Percentiles rank a stretch among this genome's conserved stretches.
phyloP scores from a whole-genome alignment of 1,284 basidiomycete species.

The Irpex lacteus region DNA sequence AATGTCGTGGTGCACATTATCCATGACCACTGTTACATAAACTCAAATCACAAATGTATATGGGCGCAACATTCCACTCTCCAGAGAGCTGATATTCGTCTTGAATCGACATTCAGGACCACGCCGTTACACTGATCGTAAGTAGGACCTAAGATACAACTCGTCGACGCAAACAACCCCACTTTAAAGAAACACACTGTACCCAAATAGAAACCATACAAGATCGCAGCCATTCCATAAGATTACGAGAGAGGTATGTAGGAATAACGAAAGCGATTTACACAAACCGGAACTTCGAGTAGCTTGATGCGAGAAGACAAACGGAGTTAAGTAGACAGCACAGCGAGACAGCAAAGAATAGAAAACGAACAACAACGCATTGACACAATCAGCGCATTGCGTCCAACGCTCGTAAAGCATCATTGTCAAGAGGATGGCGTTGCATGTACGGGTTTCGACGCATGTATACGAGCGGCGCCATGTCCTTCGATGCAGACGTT shows the following conservation, averaged over 20 bases:
- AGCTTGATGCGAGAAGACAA: not conserved
- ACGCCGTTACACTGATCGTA: not conserved
- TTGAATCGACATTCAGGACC: not conserved
- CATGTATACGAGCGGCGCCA: conserved; percentile 29
- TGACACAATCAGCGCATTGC: conserved; percentile 11
- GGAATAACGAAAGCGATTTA: not conserved
- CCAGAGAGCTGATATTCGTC: not conserved
- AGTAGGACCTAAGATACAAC: not conserved
- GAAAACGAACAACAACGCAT: not conserved
- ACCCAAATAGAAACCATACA: not conserved
- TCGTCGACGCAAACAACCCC: not conserved
- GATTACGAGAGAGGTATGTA: not conserved
- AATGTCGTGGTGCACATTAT: no score
- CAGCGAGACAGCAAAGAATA: not conserved
- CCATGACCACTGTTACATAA: not conserved
- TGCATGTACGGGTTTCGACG: conserved; percentile 26
- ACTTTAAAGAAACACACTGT: not conserved
- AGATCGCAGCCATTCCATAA: not conserved
- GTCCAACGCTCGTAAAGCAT: conserved; percentile 27
- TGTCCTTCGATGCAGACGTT: conserved; percentile 8
- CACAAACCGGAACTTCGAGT: not conserved
- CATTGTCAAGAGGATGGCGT: conserved; percentile 33
- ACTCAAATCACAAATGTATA: not conserved
- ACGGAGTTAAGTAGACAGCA: not conserved
- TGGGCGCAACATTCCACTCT: not conserved